These are phyloP conservation scores for Dysphania ambrosioides DNA, from an alignment of 148 eudicot genomes.

Conservation along the genomic window DNA sequence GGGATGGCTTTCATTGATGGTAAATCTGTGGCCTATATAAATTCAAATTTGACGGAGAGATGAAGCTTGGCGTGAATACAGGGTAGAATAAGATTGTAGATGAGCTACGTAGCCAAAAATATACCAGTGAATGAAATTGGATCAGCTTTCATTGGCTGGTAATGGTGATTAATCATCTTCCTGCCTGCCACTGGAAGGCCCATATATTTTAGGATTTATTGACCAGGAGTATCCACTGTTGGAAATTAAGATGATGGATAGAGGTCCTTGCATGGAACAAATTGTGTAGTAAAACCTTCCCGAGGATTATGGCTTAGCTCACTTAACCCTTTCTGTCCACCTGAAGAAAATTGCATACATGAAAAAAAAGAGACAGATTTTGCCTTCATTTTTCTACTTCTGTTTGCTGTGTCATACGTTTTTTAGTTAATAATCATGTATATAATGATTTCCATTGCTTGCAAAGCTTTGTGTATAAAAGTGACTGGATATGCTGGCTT, in stretches of 20 bases:
- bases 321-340: not conserved
- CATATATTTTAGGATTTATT: not conserved
- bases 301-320: not conserved
- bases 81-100: not conserved
- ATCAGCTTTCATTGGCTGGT: not conserved
- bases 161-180: not conserved
- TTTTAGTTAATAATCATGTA: not conserved
- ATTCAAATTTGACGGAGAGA: not conserved
- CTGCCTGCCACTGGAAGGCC: not conserved
- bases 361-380: not conserved
- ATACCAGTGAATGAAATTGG: not conserved
- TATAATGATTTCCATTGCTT: not conserved
- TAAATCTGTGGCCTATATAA: not conserved
- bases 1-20: not conserved
- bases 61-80: not conserved
- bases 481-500: not conserved
- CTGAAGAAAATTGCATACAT: not conserved
- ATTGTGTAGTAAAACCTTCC: not conserved
- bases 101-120: not conserved
- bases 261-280: not conserved
- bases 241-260: not conserved
- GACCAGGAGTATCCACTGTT: not conserved
- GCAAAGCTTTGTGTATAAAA: not conserved
- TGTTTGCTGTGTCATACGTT: not conserved
- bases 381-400: not conserved